Base-by-base conservation (phyloP, 345 rosid genomes). In the Citrus unshiu region DNA sequence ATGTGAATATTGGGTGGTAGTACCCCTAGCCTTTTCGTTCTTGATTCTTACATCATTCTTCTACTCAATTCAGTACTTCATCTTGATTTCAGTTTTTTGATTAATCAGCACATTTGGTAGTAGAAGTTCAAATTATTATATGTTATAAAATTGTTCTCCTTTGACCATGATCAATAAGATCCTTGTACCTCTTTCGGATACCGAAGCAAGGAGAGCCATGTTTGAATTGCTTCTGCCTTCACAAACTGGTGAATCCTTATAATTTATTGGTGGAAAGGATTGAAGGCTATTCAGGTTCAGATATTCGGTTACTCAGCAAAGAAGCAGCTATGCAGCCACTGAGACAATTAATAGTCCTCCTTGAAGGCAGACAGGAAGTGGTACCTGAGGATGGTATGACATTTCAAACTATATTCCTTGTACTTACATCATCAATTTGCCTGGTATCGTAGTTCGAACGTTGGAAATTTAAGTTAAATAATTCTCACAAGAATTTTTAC, bases 311-410 rank as follows among this genome's bases (percentile, higher is more conserved):
- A 76, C 85, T 96, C 70, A 94, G 97, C 78, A 96, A 96, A 87
- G 98, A 96, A 87, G 90, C 95, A 37, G 97, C 98, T 1, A 94
- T 96, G 98, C 98, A 92, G 84, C 99, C 98, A 25, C 68, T 94
- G 77, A 85, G 98, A 79, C 95, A 97, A 59, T 66, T 95, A 63
- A 87, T 96, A 91, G 65, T 84, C 34, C 63, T 81, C 27, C 90
- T 96, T 56, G 98, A 94, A 84, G 87, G 85, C 83, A 79, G 77
- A 54, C 79, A 68, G 77, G 98, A 91, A 21, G 49, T 84, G 60
- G 87, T 91, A 79, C 93, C 95, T 37, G 99, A 96, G 77, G 91
- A 94, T 13, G 97, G 99, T 96, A 90, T 79, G 72, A 54, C 63
- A 34, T 67, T 61, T 64, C 37, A n/a, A 76, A 7, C 25, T 57